Evolutionary conservation across 208 protist species (phyloP).

Genomic region (Vickermania spadyakhi): DNA sequence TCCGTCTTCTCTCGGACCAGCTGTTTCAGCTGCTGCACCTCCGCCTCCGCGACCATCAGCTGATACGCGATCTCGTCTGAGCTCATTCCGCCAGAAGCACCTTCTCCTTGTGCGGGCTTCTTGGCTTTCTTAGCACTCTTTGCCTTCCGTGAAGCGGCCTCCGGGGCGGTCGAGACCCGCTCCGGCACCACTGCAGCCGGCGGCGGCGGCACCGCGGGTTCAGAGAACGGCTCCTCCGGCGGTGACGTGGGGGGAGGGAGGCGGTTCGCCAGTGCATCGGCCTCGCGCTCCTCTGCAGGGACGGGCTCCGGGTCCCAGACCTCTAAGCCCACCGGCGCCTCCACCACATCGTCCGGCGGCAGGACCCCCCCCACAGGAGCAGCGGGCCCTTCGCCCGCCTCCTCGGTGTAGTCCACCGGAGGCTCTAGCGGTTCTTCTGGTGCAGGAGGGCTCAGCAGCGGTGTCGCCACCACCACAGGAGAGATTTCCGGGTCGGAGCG

Average conservation of each 20-base stretch:
- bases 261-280: neutral
- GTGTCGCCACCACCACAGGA: too few species aligned
- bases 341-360: neutral
- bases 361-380: neutral
- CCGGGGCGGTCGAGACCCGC: neutral
- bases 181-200: neutral
- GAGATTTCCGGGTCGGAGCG: too few species aligned
- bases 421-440: too few species aligned
- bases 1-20: slow-evolving; percentile 23
- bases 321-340: neutral
- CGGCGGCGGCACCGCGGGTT: neutral
- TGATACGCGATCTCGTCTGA: slow-evolving; percentile 16
- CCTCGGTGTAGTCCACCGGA: too few species aligned
- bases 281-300: neutral
- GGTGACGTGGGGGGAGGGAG: neutral
- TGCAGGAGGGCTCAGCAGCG: too few species aligned
- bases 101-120: neutral
- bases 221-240: neutral
- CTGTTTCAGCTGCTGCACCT: slow-evolving; percentile 34
- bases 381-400: too few species aligned
- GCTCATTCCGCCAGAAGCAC: slow-evolving; percentile 5
- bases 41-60: slow-evolving; percentile 20
- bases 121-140: neutral
- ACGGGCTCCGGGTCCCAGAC: neutral
- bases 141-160: neutral